These are phyloP conservation scores for Arthroderma sp. DNA, from an alignment of 2,329 filamentous ascomycete species.

Conservation along the genomic window DNA sequence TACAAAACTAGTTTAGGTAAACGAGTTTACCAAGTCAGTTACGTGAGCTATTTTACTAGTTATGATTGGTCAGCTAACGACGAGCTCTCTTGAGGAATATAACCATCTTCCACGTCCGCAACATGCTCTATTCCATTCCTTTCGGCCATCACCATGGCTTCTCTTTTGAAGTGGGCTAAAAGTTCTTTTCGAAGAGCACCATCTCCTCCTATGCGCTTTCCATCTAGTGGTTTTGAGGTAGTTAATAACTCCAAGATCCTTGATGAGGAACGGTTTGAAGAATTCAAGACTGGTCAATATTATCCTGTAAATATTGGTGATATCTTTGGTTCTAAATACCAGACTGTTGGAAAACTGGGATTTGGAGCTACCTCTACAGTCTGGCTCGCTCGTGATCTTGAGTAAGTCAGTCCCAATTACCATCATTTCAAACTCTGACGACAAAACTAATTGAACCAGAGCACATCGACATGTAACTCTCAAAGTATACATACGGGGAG, in stretches of 20 bases:
- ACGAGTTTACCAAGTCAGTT: too few species aligned
- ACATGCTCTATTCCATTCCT: too few species aligned
- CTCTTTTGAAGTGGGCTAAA: slow-evolving; percentile 17
- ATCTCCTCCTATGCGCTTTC: slow-evolving; percentile 15
- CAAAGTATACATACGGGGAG: slow-evolving; percentile 19
- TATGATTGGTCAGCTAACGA: too few species aligned
- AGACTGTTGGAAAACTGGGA: slow-evolving; percentile 24
- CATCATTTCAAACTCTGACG: slow-evolving; percentile 7
- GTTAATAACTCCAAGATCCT: slow-evolving; percentile 15
- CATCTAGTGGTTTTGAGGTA: slow-evolving; percentile 16
- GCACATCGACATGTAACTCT: slow-evolving; percentile 18
- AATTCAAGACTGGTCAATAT: slow-evolving; percentile 20
- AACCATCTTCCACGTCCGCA: too few species aligned
- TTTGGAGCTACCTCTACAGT: slow-evolving; percentile 22
- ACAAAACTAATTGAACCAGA: slow-evolving; percentile 15
- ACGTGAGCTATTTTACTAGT: too few species aligned
- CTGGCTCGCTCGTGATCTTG: slow-evolving; percentile 23
- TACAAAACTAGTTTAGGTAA: too few species aligned
- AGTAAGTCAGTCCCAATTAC: slow-evolving; percentile 15
- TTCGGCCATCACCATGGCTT: too few species aligned
- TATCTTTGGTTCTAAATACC: slow-evolving; percentile 20
- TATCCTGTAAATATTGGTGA: slow-evolving; percentile 25
- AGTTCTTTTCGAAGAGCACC: slow-evolving; percentile 13
- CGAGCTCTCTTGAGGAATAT: too few species aligned
- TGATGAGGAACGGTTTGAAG: slow-evolving; percentile 20